Conservation (phyloP, 768 basidiomycete species). For the Austroboletus eburneus region DNA sequence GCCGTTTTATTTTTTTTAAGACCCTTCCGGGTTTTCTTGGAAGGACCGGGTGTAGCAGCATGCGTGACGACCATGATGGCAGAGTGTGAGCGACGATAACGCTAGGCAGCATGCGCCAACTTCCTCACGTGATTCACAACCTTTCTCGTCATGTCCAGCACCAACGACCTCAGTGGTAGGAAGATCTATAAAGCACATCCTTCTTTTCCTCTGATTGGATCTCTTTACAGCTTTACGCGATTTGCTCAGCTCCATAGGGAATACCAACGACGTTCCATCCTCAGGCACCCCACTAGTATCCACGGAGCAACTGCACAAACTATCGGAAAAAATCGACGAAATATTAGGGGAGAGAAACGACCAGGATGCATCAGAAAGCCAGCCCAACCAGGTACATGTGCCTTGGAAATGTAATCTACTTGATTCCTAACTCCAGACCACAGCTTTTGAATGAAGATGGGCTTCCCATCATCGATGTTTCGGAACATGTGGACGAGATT, state of each 20-base stretch:
- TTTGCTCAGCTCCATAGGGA: constrained; percentile 35
- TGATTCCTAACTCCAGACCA: constrained; percentile 17
- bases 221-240: constrained; percentile 36
- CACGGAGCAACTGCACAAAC: constrained; percentile 45
- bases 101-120: too few relatives aligned
- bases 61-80: constrained; percentile 41
- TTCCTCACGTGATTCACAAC: constrained; percentile 17
- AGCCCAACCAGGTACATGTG: constrained; percentile 59
- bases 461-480: constrained; percentile 74
- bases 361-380: constrained; percentile 39
- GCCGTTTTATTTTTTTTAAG: constrained; percentile 36
- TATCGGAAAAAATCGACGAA: constrained; percentile 59
- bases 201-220: too few relatives aligned
- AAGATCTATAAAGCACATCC: too few relatives aligned
- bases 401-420: constrained; percentile 12
- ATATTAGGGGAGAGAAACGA: constrained; percentile 45
- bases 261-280: constrained; percentile 6
- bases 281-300: constrained; percentile 32
- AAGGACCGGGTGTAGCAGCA: constrained; percentile 26
- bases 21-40: constrained; percentile 45
- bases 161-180: constrained; percentile 29
- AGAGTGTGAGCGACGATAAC: constrained; percentile 8
- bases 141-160: constrained; percentile 17
- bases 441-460: constrained; percentile 76
- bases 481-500: constrained; percentile 46